Base-by-base conservation (phyloP, 805 yeast species). In the Blastobotrys terrestris region DNA sequence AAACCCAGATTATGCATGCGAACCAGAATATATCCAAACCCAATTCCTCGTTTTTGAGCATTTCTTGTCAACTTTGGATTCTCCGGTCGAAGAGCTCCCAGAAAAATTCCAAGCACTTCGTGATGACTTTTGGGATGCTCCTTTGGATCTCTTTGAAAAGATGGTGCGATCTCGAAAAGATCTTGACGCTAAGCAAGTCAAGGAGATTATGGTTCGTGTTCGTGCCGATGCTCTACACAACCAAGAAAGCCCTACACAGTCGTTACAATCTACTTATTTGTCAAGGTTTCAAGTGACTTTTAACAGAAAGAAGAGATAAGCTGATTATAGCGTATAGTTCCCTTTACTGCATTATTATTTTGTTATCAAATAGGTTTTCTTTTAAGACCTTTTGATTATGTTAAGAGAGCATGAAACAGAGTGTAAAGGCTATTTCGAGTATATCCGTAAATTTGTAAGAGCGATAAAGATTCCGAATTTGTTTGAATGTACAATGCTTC, bases 71-170 rank as follows among this genome's bases (percentile, higher is more conserved):
- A 67, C 83, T 48, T 69, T 82, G 44, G 76, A 71, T 4, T 67
- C 78, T 64, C 77, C 60, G 2, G 68, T 72, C 6, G 76, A 72
- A n/a, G 44, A 47, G 8, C 71, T 82, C 21, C 61, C 77, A n/a
- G 72, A 65, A 22, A 74, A 78, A 52, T 86, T 90, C 83, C 74
- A 74, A 61, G 80, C 77, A 44, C 77, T 86, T 40, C 71, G 89
- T 50, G 72, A 73, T 11, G 77, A 77, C 42, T 89, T 84, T 71
- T 83, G 88, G 70, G 90, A 88, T 65, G 83, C 91, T 53, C 90
- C 95, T 0, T 69, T 84, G 5, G 84, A 79, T 49, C 78, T 89
- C 61, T 75, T 91, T 44, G 79, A 78, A 45, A 82, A 83, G 13
- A 77, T 89, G 43, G 73, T 90, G 50, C 72, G 74, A 58, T 63